Evolutionary conservation across 306 rosid species (phyloP), one percentile per base, ranked within the genome.

Genomic region (Casuarina equisetifolia): DNA sequence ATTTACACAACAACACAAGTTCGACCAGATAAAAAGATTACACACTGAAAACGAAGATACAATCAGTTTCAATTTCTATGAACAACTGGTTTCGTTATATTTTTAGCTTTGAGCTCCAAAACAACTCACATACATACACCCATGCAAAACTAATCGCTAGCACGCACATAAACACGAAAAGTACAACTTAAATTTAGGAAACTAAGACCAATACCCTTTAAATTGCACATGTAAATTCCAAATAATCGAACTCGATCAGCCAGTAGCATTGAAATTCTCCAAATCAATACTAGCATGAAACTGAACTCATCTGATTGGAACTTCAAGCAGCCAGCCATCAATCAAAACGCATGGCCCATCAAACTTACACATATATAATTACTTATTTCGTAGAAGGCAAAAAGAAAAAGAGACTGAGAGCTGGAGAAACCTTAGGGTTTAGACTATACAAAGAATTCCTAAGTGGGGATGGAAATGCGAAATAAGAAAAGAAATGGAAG

Each of bases 381-480:
- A 15, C 20, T 48, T 48, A 55, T 46, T 17, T 48, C 12, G 50
- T 32, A 73, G 7, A 67, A 61, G n/a, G 57, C 4, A 35, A n/a
- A 72, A 55, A 11, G 48, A 53, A 53, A 20, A 12, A 75, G 35
- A 78, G 67, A 17, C 15, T 63, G 17, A 43, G 68, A 64, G 32
- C n/a, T 17, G 3, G 51, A 70, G 3, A 76, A 79, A 35, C 53
- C 63, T 19, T 6, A 16, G 77, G 70, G 74, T 75, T 55, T 17
- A 40, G 4, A 67, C 20, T 8, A 40, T 67, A 17, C 50, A 67
- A 32, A 25, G 64, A 39, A 6, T 45, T 36, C 5, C 17, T 16
- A 20, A 5, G 35, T n/a, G 20, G n/a, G 20, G 8, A 42, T 39
- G 16, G 16, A 32, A 35, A 4, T 36, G 16, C 32, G 9, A 36